phyloP scores from a whole-genome alignment of 768 basidiomycete species.

The Phanerodontia chrysosporium region DNA sequence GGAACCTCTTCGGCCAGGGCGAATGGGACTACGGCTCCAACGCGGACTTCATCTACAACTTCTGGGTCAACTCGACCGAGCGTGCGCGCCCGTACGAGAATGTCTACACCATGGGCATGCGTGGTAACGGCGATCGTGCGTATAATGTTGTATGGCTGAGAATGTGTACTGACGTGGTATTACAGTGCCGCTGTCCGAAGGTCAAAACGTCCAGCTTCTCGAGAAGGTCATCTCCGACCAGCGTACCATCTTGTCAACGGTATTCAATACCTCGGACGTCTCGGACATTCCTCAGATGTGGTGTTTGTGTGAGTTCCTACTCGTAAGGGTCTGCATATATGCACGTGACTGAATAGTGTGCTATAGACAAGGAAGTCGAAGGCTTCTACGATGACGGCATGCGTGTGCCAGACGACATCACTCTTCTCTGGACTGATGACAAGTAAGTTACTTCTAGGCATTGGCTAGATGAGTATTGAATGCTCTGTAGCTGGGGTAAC shows the following conservation, averaged over 20 bases:
- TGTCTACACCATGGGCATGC: slow-evolving; percentile 65
- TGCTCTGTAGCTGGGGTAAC: slow-evolving; percentile 54
- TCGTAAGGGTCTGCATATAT: slow-evolving; percentile 20
- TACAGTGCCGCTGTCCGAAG: slow-evolving; percentile 49
- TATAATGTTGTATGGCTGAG: not conserved
- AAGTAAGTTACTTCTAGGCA: slow-evolving; percentile 37
- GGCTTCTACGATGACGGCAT: slow-evolving; percentile 63
- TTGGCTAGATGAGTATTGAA: slow-evolving; percentile 21
- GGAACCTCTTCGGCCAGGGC: slow-evolving; percentile 51
- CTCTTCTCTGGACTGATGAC: slow-evolving; percentile 68
- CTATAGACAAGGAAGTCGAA: slow-evolving; percentile 53
- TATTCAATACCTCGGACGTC: slow-evolving; percentile 44
- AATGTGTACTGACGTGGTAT: not conserved
- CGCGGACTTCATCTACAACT: slow-evolving; percentile 49
- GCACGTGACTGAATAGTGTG: not conserved
- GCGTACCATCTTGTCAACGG: slow-evolving; percentile 50
- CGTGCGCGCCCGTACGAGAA: slow-evolving; percentile 59
- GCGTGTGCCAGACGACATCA: slow-evolving; percentile 60
- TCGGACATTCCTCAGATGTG: slow-evolving; percentile 61
- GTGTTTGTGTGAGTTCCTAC: slow-evolving; percentile 57
- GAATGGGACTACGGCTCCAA: slow-evolving; percentile 62
- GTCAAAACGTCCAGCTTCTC: slow-evolving; percentile 46
- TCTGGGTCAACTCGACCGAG: slow-evolving; percentile 57
- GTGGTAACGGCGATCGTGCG: slow-evolving; percentile 44
- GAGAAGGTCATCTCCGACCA: slow-evolving; percentile 58